Percentiles rank a stretch among this genome's conserved stretches.
phyloP scores from a whole-genome alignment of 1,284 basidiomycete species.

The Sanguinoderma infundibulare region DNA sequence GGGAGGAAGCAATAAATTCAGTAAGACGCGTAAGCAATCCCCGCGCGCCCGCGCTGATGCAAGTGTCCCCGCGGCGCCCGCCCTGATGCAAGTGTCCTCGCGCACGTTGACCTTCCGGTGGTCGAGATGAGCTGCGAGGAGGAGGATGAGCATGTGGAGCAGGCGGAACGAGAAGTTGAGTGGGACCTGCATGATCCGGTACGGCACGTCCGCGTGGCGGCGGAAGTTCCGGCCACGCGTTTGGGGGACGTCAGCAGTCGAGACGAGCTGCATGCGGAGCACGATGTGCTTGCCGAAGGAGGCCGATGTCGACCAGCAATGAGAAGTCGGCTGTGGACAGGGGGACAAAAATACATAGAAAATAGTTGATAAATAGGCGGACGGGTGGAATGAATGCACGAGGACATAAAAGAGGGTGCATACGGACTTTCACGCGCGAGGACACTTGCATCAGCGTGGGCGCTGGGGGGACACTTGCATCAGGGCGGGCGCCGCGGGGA shows the following conservation, averaged over 20 bases:
- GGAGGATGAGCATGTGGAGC: conserved; percentile 63
- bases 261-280: conserved; percentile 66
- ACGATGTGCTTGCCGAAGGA: conserved; percentile 57
- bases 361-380: neutral
- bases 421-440: neutral
- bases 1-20: no score
- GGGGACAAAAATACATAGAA: neutral
- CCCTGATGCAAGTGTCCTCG: no score
- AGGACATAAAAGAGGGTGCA: neutral
- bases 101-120: no score
- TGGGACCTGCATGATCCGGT: conserved; percentile 71
- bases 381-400: neutral
- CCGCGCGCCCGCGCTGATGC: no score
- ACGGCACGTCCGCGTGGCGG: conserved; percentile 46
- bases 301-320: neutral
- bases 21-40: no score
- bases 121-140: no score
- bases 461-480: no score
- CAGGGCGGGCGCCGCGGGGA: no score
- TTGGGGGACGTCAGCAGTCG: conserved; percentile 17
- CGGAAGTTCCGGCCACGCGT: conserved; percentile 22
- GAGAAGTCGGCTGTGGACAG: neutral
- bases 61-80: no score
- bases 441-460: no score
- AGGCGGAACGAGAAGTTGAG: conserved; percentile 71